Percentiles rank a stretch among this genome's conserved stretches.
Evolutionary conservation across 2,329 filamentous ascomycete species (phyloP).

Genomic region (Monilinia polystroma): DNA sequence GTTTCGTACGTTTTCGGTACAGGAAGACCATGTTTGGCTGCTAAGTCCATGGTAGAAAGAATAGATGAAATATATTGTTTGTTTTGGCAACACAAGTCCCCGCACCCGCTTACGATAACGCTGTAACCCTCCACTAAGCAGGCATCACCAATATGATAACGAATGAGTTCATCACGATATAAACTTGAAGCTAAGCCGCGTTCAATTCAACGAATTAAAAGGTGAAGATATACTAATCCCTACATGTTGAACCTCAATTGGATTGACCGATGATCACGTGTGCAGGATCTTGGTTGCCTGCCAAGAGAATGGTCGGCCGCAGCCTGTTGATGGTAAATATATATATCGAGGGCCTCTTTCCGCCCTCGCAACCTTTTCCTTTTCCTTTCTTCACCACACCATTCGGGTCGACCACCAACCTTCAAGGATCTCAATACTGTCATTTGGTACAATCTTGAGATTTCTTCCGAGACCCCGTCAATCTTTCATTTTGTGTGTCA

Average conservation of each 20-base stretch:
- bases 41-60: background rate
- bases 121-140: background rate
- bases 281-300: background rate
- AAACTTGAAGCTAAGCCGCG: constrained; percentile 10
- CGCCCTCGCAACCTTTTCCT: constrained; percentile 24
- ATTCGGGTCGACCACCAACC: constrained; percentile 40
- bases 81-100: no score
- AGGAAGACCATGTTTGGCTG: constrained; percentile 45
- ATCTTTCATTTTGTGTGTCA: constrained; percentile 42
- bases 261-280: constrained; percentile 16
- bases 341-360: constrained; percentile 20
- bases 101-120: background rate
- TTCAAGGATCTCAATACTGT: constrained; percentile 41
- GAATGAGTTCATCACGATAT: constrained; percentile 16
- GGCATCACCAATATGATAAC: background rate
- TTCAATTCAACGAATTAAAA: constrained; percentile 11
- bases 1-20: constrained; percentile 45
- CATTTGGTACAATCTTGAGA: constrained; percentile 40
- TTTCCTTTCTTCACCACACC: constrained; percentile 40
- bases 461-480: constrained; percentile 43
- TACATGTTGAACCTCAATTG: constrained; percentile 4
- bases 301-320: constrained; percentile 8
- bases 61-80: no score
- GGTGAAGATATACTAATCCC: constrained; percentile 17
- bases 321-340: background rate